Evolutionary conservation across 768 basidiomycete species (phyloP).

Genomic region (Lactarius akahatsu): DNA sequence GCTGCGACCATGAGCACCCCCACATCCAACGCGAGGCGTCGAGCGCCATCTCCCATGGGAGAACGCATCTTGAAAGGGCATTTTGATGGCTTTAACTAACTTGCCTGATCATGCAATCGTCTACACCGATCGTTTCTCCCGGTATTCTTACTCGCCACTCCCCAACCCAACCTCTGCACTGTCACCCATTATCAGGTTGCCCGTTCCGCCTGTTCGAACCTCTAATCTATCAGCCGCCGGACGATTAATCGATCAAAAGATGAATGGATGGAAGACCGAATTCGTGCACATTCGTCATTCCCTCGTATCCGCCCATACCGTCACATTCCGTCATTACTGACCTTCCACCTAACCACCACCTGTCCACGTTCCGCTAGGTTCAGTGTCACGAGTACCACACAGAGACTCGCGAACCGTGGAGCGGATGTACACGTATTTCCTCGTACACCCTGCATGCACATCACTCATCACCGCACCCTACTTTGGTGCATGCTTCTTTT

Average conservation of each 20-base stretch:
- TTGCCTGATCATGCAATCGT: neutral
- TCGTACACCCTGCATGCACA: neutral
- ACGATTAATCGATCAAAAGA: constrained; percentile 16
- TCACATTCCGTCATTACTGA: neutral
- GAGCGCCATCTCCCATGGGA: constrained; percentile 85
- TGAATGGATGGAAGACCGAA: constrained; percentile 15
- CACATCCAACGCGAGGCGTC: constrained; percentile 46
- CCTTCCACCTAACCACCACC: neutral
- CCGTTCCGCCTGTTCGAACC: neutral
- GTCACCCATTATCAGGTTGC: constrained; percentile 2
- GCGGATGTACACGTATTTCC: neutral
- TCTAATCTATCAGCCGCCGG: constrained; percentile 8
- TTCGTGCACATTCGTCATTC: neutral
- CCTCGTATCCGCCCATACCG: neutral
- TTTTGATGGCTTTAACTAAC: constrained; percentile 82
- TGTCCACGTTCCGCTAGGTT: neutral
- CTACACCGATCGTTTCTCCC: neutral
- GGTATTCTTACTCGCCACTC: neutral
- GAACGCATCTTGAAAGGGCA: constrained; percentile 89
- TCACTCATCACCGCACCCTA: neutral
- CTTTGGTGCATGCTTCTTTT: neutral
- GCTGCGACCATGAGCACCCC: constrained; percentile 56
- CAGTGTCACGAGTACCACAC: neutral
- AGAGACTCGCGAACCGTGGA: neutral
- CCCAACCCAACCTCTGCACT: neutral